Evolutionary conservation across 2,329 filamentous ascomycete species (phyloP).

Genomic region (Bipolaris gigantea): DNA sequence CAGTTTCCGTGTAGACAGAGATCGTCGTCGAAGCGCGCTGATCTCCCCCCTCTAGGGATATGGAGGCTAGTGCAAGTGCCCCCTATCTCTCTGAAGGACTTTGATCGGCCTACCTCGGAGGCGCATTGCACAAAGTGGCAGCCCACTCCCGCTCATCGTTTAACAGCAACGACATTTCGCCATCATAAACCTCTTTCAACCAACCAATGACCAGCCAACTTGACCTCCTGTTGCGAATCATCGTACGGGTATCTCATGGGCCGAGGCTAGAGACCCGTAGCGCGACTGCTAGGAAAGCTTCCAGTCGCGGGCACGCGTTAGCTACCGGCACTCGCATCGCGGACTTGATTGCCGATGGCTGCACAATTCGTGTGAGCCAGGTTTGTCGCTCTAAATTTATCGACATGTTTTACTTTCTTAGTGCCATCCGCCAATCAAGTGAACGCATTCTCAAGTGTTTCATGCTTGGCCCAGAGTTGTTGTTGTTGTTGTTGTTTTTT

Average conservation of each 20-base stretch:
- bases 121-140: neutral
- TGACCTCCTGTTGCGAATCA: neutral
- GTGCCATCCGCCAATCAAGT: neutral
- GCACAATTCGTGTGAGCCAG: neutral
- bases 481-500: too few species aligned
- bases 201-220: neutral
- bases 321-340: slow-evolving; percentile 8
- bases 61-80: neutral
- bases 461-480: too few species aligned
- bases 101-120: neutral
- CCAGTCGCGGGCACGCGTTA: slow-evolving; percentile 5
- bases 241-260: neutral
- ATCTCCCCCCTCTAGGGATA: neutral
- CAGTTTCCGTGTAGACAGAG: neutral
- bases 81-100: neutral
- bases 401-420: neutral
- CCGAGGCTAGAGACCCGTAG: slow-evolving; percentile 6
- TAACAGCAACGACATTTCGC: neutral
- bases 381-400: neutral
- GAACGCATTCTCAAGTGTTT: too few species aligned
- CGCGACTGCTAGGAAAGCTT: slow-evolving; percentile 4
- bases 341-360: slow-evolving; percentile 2
- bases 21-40: slow-evolving; percentile 2
- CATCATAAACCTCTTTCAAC: slow-evolving; percentile 3
- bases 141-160: slow-evolving; percentile 1